Evolutionary conservation across 495 filamentous ascomycete species (phyloP).

Genomic region (Collariella sp.): DNA sequence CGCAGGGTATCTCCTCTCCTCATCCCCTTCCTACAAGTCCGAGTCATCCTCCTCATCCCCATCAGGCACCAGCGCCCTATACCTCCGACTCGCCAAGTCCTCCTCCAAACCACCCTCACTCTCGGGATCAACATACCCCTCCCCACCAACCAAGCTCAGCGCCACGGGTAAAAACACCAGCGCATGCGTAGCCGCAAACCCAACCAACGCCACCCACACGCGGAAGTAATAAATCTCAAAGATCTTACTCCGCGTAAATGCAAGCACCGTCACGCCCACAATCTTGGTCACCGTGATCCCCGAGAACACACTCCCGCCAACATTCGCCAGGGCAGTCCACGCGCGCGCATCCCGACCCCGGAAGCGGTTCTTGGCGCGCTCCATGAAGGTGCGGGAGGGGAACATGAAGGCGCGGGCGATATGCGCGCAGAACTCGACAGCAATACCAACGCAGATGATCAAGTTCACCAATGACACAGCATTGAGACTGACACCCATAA

Average conservation of each 20-base stretch:
- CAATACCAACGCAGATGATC: slow-evolving; percentile 92
- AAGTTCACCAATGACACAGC: slow-evolving; percentile 95
- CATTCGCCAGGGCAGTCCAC: slow-evolving; percentile 87
- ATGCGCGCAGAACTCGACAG: slow-evolving; percentile 95
- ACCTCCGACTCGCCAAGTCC: slow-evolving; percentile 52
- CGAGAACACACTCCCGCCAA: slow-evolving; percentile 87
- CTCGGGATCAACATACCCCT: slow-evolving; percentile 79
- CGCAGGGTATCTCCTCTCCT: not conserved
- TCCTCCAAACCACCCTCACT: slow-evolving; percentile 77
- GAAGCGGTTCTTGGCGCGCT: slow-evolving; percentile 58
- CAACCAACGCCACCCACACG: slow-evolving; percentile 84
- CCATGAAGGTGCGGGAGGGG: slow-evolving; percentile 66
- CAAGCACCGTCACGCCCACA: slow-evolving; percentile 83
- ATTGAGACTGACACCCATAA: slow-evolving; percentile 84
- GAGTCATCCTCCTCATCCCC: slow-evolving; percentile 17
- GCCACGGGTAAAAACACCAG: slow-evolving; percentile 88
- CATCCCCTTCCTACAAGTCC: slow-evolving; percentile 35
- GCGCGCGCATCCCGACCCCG: slow-evolving; percentile 74
- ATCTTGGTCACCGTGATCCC: slow-evolving; percentile 96
- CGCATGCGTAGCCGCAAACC: slow-evolving; percentile 82
- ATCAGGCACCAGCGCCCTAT: slow-evolving; percentile 36
- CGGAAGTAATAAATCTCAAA: slow-evolving; percentile 99
- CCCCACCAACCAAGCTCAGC: slow-evolving; percentile 76
- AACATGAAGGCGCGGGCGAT: slow-evolving; percentile 95
- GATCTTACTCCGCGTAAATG: slow-evolving; percentile 94